Evolutionary conservation across 2,329 filamentous ascomycete species (phyloP).

Genomic region (Talaromyces amestolkiae): DNA sequence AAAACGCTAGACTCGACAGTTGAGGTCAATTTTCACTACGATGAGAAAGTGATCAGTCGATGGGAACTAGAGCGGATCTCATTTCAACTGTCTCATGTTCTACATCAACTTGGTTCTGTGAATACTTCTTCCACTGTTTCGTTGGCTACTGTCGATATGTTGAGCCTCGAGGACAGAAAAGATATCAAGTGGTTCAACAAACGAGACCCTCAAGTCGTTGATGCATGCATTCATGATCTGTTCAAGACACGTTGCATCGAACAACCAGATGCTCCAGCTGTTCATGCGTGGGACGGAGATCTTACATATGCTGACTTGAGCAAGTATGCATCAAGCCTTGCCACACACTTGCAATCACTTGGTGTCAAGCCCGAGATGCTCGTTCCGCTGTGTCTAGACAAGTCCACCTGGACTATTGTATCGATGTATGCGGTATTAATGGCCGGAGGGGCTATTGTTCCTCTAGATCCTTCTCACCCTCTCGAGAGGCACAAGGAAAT

Average conservation of each 20-base stretch:
- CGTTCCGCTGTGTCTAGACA: slow-evolving; percentile 27
- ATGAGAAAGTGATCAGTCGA: slow-evolving; percentile 57
- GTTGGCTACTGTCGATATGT: slow-evolving; percentile 19
- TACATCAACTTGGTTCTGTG: slow-evolving; percentile 34
- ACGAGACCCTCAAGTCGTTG: slow-evolving; percentile 11
- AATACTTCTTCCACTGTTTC: slow-evolving; percentile 22
- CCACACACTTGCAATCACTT: slow-evolving; percentile 30
- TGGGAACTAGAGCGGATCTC: slow-evolving; percentile 55
- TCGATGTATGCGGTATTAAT: slow-evolving; percentile 23
- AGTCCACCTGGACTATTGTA: slow-evolving; percentile 22
- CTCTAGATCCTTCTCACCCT: slow-evolving; percentile 18
- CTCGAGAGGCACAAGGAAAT: slow-evolving; percentile 17
- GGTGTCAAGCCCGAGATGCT: slow-evolving; percentile 29
- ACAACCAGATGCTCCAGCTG: slow-evolving; percentile 29
- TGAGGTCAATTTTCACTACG: slow-evolving; percentile 62
- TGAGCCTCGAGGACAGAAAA: slow-evolving; percentile 34
- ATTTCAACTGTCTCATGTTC: slow-evolving; percentile 47
- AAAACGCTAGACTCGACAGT: slow-evolving; percentile 55
- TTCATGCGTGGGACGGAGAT: slow-evolving; percentile 33
- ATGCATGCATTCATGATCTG: slow-evolving; percentile 17
- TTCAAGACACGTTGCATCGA: neutral
- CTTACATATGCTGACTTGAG: slow-evolving; percentile 36
- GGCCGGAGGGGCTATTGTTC: slow-evolving; percentile 23
- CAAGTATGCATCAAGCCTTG: slow-evolving; percentile 33
- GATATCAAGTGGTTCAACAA: slow-evolving; percentile 27